These are phyloP conservation scores for Saturnispora hagleri DNA, from an alignment of 805 yeast species.

Conservation along the genomic window DNA sequence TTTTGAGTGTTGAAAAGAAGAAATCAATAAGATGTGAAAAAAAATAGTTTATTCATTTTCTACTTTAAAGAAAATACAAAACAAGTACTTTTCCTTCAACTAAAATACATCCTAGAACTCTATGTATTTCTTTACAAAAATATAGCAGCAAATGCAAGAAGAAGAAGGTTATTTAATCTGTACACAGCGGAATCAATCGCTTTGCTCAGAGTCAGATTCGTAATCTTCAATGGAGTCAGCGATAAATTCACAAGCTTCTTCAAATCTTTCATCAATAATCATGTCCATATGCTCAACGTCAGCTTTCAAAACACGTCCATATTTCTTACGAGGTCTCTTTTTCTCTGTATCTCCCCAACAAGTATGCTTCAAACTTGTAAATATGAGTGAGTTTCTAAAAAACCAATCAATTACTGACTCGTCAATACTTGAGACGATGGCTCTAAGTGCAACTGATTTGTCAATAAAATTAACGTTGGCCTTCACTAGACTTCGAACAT, in stretches of 20 bases:
- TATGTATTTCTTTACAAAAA: neutral
- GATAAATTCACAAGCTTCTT: constrained; percentile 78
- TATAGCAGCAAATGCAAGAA: neutral
- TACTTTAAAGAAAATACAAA: neutral
- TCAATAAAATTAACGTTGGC: constrained; percentile 67
- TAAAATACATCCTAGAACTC: neutral
- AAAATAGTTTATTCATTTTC: neutral
- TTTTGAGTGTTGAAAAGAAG: neutral
- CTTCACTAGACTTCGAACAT: constrained; percentile 49
- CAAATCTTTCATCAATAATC: constrained; percentile 70
- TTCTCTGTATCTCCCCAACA: constrained; percentile 56
- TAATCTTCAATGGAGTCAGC: constrained; percentile 68
- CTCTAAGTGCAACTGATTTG: constrained; percentile 54
- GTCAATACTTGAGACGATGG: constrained; percentile 79
- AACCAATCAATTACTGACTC: constrained; percentile 90
- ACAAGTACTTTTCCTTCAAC: neutral
- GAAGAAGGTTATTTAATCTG: neutral
- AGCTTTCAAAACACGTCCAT: constrained; percentile 78
- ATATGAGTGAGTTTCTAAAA: constrained; percentile 74
- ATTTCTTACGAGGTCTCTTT: constrained; percentile 81
- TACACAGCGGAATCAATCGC: neutral
- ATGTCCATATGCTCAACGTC: constrained; percentile 67
- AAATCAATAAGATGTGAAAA: neutral
- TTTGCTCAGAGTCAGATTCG: constrained; percentile 32
- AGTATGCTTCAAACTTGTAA: constrained; percentile 63